These are phyloP conservation scores for Thelephora aurantiotincta DNA, from an alignment of 768 basidiomycete species.

Conservation along the genomic window DNA sequence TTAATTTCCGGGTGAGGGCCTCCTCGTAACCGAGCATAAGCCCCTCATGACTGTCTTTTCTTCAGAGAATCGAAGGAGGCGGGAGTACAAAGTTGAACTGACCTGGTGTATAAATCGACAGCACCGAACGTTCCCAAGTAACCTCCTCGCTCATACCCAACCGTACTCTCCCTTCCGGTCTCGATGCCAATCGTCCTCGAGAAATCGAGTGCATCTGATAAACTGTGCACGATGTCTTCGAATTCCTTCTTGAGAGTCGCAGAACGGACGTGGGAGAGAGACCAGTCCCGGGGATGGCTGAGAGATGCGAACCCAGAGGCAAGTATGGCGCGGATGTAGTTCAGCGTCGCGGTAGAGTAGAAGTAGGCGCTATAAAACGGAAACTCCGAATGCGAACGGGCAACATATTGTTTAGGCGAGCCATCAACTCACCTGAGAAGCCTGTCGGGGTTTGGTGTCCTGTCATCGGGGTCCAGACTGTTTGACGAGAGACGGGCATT, in stretches of 20 bases:
- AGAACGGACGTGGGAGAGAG: constrained; percentile 81
- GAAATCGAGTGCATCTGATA: constrained; percentile 90
- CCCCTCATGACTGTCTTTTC: constrained; percentile 64
- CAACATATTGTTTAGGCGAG: constrained; percentile 12
- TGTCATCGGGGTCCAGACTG: constrained; percentile 60
- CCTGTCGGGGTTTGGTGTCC: constrained; percentile 83
- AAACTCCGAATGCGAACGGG: background rate
- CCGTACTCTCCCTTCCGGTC: constrained; percentile 26
- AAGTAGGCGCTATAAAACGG: constrained; percentile 71
- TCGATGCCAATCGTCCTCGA: constrained; percentile 70
- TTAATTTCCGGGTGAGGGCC: constrained; percentile 67
- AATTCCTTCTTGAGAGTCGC: constrained; percentile 63
- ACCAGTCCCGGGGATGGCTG: constrained; percentile 86
- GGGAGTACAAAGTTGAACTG: constrained; percentile 7
- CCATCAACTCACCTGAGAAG: constrained; percentile 40
- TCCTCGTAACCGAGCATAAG: constrained; percentile 88
- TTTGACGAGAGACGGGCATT: constrained; percentile 1
- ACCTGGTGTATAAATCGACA: constrained; percentile 92
- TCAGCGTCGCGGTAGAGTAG: constrained; percentile 86
- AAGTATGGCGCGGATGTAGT: constrained; percentile 80
- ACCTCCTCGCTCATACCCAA: constrained; percentile 58
- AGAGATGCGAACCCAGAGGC: constrained; percentile 90
- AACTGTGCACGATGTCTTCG: constrained; percentile 67
- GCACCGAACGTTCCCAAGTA: constrained; percentile 62
- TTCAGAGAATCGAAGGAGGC: constrained; percentile 1